Base-by-base conservation (phyloP, 331 rosid species). In the Pyracantha coccinea region DNA sequence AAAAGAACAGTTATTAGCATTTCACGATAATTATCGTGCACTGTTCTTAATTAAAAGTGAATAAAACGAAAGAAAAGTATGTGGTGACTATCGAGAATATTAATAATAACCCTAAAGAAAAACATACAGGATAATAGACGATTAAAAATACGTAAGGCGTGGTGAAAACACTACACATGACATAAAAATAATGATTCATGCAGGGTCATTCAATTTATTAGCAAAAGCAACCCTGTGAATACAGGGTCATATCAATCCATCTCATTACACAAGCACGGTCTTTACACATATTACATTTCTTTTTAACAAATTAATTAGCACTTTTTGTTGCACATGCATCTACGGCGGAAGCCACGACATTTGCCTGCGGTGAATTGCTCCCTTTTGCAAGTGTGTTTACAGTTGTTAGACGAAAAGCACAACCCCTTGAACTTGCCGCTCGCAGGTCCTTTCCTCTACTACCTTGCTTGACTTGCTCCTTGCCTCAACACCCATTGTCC, bases 291-390 rank as follows among this genome's bases (percentile, higher is more conserved):
- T 50, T 50, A 50, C 3, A 16, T 50, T 50, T 50, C 54, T 50
- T 50, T 35, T 50, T 50, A 50, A 50, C 8, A 50, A 15, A 50
- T 57, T 3, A 64, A 25, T 31, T 68, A 74, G 24, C 75, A 79
- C 6, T 16, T 8, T 19, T 33, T 74, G 21, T 81, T 66, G 74
- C 87, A 83, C 73, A 83, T 59, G 72, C 86, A 83, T n/a, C 79
- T 73, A 28, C 76, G 84, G 31, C 74, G 79, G 69, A 79, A 27
- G 6, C 81, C 87, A 0, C 54, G 20, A 78, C 87, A 83, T 19
- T 80, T 32, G 17, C 84, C 86, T 0, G 67, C 82, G 0, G 29
- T 41, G 69, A 83, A 83, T 45, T 83, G 81, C 69, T 79, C 86
- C 2, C 32, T 67, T 33, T 52, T 35, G 68, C 87, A 83, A 2